Evolutionary conservation across 306 rosid species (phyloP), one percentile per base, ranked within the genome.

Genomic region (Abrus precatorius): DNA sequence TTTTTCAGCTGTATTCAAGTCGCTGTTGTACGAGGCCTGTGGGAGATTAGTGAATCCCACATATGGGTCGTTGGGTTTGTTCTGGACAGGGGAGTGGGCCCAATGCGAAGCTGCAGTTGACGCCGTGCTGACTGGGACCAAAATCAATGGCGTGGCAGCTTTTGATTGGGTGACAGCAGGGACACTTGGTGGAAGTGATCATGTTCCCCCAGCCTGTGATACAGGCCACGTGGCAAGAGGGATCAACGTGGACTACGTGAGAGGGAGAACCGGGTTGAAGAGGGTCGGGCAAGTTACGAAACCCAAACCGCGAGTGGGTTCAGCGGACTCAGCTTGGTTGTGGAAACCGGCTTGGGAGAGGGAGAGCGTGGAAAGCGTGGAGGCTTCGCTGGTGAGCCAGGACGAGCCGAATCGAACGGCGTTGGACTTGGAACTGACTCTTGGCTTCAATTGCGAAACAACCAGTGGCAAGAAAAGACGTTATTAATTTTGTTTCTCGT

Each of bases 1-100:
- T 52, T 53, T 48, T 72, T 20, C 66, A 92, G 93, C 84, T 41
- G 86, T 88, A 30, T 93, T 93, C 73, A 89, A 71, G 75, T 89
- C 94, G 7, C 5, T 93, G 38, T 33, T 91, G 82, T 89, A 90
- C 28, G 98, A 91, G 75, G 90, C 97, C 5, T 86, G 94, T 47
- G 94, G 94, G 7, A 82, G 98, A 78, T 78, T 90, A 36, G 90
- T 88, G 80, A 86, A 88, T 83, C 98, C 97, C 1, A 84, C 85
- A 1, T 60, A 83, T 70, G 98, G 98, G 5, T 85, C 93, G 4
- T 28, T 93, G 20, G 98, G 98, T 1, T 59, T 93, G 61, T 74
- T 86, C 27, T 88, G 83, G 78, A 62, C 65, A 1, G 92, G 91
- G 3, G 79, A 88, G 20, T 93, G 92, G 91, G 79, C 28, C n/a